Evolutionary conservation across 2,329 filamentous ascomycete species (phyloP).

Genomic region (Sclerotinia trifoliorum): DNA sequence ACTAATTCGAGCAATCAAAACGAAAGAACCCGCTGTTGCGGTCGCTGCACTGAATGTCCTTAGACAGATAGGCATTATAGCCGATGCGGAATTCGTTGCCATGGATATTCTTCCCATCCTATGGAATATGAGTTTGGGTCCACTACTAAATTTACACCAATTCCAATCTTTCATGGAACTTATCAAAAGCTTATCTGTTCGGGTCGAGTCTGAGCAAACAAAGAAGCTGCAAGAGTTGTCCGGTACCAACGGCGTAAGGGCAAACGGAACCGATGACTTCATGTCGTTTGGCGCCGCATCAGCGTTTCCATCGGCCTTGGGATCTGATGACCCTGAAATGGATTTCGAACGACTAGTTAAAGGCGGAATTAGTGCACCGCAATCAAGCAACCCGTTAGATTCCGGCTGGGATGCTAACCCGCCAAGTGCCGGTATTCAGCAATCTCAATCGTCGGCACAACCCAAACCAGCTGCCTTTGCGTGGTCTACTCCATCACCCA

Average conservation of each 20-base stretch:
- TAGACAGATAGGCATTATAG: slow-evolving; percentile 62
- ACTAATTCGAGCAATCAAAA: slow-evolving; percentile 88
- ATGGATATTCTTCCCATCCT: slow-evolving; percentile 86
- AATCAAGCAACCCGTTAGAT: slow-evolving; percentile 45
- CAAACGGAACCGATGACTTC: slow-evolving; percentile 61
- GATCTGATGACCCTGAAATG: slow-evolving; percentile 65
- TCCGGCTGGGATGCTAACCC: slow-evolving; percentile 52
- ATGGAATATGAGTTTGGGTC: slow-evolving; percentile 89
- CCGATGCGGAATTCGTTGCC: slow-evolving; percentile 71
- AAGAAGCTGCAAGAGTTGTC: slow-evolving; percentile 84
- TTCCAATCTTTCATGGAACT: slow-evolving; percentile 89
- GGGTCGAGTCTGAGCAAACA: slow-evolving; percentile 85
- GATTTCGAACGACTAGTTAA: slow-evolving; percentile 91
- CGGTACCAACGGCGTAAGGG: slow-evolving; percentile 52
- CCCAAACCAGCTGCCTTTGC: slow-evolving; percentile 53
- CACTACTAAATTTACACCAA: slow-evolving; percentile 80
- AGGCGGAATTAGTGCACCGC: slow-evolving; percentile 51
- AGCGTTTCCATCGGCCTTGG: slow-evolving; percentile 52
- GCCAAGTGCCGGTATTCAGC: slow-evolving; percentile 40
- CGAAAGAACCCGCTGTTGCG: slow-evolving; percentile 97
- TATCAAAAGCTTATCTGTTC: slow-evolving; percentile 74
- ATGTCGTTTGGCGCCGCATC: slow-evolving; percentile 67
- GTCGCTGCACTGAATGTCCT: slow-evolving; percentile 86
- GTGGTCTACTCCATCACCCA: slow-evolving; percentile 60
- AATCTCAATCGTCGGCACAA: slow-evolving; percentile 40